Conservation (phyloP, 2,329 filamentous ascomycete species). For the Neurospora sp. region DNA sequence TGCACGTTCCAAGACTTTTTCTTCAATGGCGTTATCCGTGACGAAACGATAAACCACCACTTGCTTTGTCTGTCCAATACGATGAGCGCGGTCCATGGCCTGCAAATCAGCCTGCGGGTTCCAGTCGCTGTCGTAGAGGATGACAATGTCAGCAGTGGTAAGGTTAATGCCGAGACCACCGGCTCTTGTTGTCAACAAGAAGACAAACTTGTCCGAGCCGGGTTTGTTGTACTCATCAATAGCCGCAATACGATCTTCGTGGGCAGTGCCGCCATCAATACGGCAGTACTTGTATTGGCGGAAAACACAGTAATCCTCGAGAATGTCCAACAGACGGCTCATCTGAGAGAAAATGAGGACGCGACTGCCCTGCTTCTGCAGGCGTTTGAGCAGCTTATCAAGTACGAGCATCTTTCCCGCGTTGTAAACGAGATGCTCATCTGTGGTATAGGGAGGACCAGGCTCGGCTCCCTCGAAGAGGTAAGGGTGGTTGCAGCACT, state of each 20-base stretch:
- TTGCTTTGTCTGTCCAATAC: conserved; percentile 97
- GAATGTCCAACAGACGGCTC: conserved; percentile 91
- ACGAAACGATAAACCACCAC: conserved; percentile 95
- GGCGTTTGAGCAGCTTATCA: conserved; percentile 77
- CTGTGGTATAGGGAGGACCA: conserved; percentile 93
- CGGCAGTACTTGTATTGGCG: conserved; percentile 91
- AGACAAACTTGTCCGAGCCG: conserved; percentile 91
- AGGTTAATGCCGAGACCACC: conserved; percentile 96
- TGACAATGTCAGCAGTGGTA: conserved; percentile 88
- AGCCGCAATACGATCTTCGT: conserved; percentile 93
- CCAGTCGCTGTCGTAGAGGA: conserved; percentile 97
- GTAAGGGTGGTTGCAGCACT: conserved; percentile 98
- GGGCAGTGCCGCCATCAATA: conserved; percentile 92
- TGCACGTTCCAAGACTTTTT: conserved; percentile 93
- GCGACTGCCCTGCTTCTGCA: conserved; percentile 79
- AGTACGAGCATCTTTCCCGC: conserved; percentile 96
- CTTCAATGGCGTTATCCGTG: conserved; percentile 95
- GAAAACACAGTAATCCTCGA: conserved; percentile 98
- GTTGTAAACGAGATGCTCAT: conserved; percentile 90
- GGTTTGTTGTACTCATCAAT: conserved; percentile 99
- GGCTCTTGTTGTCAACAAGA: conserved; percentile 87
- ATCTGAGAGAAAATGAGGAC: conserved; percentile 99
- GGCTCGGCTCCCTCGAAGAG: conserved; percentile 96
- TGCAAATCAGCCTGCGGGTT: conserved; percentile 97
- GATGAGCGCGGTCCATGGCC: conserved; percentile 97